Conservation (phyloP, 768 basidiomycete species). For the Sporobolomyces pararoseus region DNA sequence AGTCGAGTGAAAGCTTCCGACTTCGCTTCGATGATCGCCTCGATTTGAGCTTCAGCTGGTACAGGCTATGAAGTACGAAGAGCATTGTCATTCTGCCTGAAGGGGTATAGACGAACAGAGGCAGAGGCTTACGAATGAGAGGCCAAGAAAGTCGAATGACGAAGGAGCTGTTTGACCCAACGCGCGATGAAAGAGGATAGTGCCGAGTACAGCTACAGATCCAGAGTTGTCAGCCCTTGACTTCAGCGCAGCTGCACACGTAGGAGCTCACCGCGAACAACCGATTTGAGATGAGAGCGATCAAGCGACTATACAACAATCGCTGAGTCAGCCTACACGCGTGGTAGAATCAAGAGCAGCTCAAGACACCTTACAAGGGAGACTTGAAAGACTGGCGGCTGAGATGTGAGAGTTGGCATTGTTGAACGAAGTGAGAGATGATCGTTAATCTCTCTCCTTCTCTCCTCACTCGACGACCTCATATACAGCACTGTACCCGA, state of each 20-base stretch:
- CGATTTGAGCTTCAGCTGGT: conserved; percentile 1
- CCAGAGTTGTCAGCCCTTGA: no score
- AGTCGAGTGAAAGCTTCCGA: conserved; percentile 9
- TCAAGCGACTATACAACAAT: conserved; percentile 1
- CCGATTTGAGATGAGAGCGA: not conserved
- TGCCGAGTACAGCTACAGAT: conserved; percentile 19
- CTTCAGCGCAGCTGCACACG: no score
- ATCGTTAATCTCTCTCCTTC: not conserved
- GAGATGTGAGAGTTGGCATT: not conserved
- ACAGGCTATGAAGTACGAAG: conserved; percentile 11
- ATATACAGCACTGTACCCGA: no score
- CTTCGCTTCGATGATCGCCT: conserved; percentile 18
- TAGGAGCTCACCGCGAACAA: conserved; percentile 4
- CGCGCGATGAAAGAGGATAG: conserved; percentile 31
- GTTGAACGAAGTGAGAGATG: not conserved
- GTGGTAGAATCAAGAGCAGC: not conserved
- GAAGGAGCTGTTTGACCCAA: conserved; percentile 8
- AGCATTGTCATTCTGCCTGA: no score
- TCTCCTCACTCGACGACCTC: not conserved
- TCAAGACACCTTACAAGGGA: conserved; percentile 3
- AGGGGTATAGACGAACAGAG: no score
- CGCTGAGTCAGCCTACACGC: not conserved
- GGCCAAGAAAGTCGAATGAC: conserved; percentile 2
- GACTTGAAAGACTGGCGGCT: conserved; percentile 17
- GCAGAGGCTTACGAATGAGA: conserved; percentile 20